Base-by-base conservation (phyloP, 1,139 yeast species). In the Martiniozyma asiatica region DNA sequence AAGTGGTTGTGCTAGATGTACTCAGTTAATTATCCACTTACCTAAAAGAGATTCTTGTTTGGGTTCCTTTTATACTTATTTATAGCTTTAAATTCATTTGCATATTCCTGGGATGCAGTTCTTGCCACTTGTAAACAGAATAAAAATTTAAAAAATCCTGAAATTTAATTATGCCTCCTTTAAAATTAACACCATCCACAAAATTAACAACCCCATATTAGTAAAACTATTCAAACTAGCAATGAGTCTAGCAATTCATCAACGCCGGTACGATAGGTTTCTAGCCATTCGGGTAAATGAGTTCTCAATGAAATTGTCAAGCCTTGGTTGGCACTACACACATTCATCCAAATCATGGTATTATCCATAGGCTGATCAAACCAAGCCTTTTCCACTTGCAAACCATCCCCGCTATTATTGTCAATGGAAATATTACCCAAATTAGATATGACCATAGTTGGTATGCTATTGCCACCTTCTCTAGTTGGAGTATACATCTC, bases 311-410 rank as follows among this genome's bases (percentile, higher is more conserved):
- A 20, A 4, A 29, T 7, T 11, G 24, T 29, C 11, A 24, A 11
- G 5, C 31, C 27, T 5, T 20, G 20, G 9, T 23, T 17, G 4
- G 21, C 8, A 19, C 22, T 23, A 3, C 13, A 11, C 4, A 24
- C 16, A 14, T 23, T 27, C 9, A 22, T 8, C 3, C 17, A 9
- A n/a, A 27, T 23, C 18, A 27, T 14, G 4, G 12, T 14, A 10
- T 15, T 13, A 14, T 29, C 31, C 8, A 21, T 8, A 11, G 34
- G 34, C 20, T 33, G 36, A 22, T 35, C 38, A 22, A 35, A 35
- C 38, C 38, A 35, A 6, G 22, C 26, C 11, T 33, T 22, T 8
- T 27, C 22, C 11, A 35, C 26, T 15, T 26, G 21, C 4, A 17
- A 5, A 4, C 9, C 19, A 16, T 16, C 25, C 7, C n/a, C n/a